Evolutionary conservation across 2,329 filamentous ascomycete genomes (phyloP), one percentile per base, ranked within the genome.

Genomic region (Penicillium sclerotigenum): DNA sequence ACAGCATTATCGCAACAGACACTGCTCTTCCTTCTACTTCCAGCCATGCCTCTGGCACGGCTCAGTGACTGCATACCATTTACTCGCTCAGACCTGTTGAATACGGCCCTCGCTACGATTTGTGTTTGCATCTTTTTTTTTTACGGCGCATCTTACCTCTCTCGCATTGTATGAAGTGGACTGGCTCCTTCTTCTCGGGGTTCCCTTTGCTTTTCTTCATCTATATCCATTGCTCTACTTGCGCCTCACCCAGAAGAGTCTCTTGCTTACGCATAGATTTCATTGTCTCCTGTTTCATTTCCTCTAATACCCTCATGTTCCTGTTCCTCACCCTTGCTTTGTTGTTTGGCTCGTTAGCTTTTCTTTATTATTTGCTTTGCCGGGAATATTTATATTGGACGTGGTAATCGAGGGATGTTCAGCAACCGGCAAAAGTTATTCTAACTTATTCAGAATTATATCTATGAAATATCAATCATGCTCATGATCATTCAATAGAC

Each of bases 41-140:
- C 9, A 66, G 61, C 38, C 63, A 62, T 38, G 51, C 68, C 24
- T 64, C 68, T n/a, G 57, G 67, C 29, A 59, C 68, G 28, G 65
- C 70, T 24, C 63, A 67, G 53, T 73, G 62, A 48, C 40, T 22
- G 24, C 26, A 43, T 52, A 18, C 16, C 34, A 40, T 10, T 13
- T 34, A 33, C 47, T 28, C 34, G 49, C 16, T 37, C 26, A 49
- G 33, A 34, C 22, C 47, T 18, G 24, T 49, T 53, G 46, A 56
- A 37, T 34, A 45, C 31, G 33, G 29, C 9, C 36, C 22, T 20
- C 11, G 29, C 46, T 57, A 49, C n/a, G 47, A 51, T 53, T 53
- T n/a, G 38, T 46, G 56, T 37, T 48, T 60, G 54, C 56, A 61
- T 60, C 55, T 52, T 36, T 56, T 56, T 52, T 36, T 56, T 5